phyloP scores from a whole-genome alignment of 306 rosid genomes.

The Begonia loranthoides region DNA sequence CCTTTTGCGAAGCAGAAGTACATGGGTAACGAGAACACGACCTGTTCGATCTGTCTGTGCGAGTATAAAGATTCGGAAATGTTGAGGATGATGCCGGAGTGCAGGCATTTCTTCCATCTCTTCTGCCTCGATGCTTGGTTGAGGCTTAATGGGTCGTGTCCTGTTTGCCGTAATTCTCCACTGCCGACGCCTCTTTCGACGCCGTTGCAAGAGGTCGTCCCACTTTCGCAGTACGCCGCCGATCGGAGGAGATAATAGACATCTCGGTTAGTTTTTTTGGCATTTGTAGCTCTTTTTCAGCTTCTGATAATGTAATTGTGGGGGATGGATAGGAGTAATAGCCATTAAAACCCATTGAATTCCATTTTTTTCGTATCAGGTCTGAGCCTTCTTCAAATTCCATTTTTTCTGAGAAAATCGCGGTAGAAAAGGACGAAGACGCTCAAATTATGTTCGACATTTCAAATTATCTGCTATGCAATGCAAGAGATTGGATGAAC shows the following conservation, averaged over 20 bases:
- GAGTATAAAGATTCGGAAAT: slow-evolving; percentile 76
- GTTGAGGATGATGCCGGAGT: slow-evolving; percentile 96
- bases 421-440: no score
- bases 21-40: slow-evolving; percentile 6
- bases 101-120: slow-evolving; percentile 68
- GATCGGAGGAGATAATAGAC: slow-evolving; percentile 43
- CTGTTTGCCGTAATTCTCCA: slow-evolving; percentile 89
- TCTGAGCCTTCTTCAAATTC: no score
- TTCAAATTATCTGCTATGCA: no score
- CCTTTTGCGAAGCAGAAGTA: slow-evolving; percentile 18
- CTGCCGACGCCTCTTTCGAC: slow-evolving; percentile 79
- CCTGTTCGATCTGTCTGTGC: slow-evolving; percentile 77
- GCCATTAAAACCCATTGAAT: neutral
- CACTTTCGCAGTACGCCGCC: slow-evolving; percentile 58
- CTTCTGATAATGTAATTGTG: neutral
- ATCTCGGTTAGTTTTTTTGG: neutral
- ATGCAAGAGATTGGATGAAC: no score
- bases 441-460: no score
- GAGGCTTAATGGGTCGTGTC: slow-evolving; percentile 86
- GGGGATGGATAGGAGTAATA: neutral
- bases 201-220: slow-evolving; percentile 83
- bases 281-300: neutral
- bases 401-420: no score
- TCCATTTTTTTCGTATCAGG: no score
- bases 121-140: slow-evolving; percentile 85